These are phyloP conservation scores for Alternaria postmessia DNA, from an alignment of 2,329 filamentous ascomycete species.

Conservation along the genomic window DNA sequence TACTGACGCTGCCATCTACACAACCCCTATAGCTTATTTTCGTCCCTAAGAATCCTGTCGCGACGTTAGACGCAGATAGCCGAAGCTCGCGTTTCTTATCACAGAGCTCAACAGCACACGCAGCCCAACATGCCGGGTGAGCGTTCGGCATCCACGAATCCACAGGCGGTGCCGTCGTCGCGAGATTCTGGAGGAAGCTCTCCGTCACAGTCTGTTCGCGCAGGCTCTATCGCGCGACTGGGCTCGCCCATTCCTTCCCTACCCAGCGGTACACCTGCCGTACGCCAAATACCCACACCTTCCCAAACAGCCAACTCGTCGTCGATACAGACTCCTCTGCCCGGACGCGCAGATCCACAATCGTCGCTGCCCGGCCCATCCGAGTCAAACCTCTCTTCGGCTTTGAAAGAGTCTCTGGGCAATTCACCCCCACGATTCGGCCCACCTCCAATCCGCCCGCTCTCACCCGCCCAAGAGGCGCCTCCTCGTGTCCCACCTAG, in stretches of 20 bases:
- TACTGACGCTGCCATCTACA: background rate
- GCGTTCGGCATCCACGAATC: constrained; percentile 31
- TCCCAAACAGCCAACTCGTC: constrained; percentile 55
- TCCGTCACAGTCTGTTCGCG: constrained; percentile 55
- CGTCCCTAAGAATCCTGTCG: constrained; percentile 12
- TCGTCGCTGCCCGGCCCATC: constrained; percentile 77
- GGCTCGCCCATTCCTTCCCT: constrained; percentile 63
- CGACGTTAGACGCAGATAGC: constrained; percentile 35
- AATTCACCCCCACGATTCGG: constrained; percentile 74
- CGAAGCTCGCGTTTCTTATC: constrained; percentile 18
- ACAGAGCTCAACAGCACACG: constrained; percentile 14
- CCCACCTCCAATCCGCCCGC: constrained; percentile 61
- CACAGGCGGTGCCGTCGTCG: constrained; percentile 37
- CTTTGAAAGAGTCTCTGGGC: constrained; percentile 78
- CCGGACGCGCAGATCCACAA: constrained; percentile 64
- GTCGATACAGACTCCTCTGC: constrained; percentile 66
- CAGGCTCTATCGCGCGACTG: constrained; percentile 63
- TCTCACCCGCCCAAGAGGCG: constrained; percentile 62
- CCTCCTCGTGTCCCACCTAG: constrained; percentile 66
- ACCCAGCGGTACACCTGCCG: constrained; percentile 55
- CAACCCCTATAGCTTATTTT: constrained; percentile 9
- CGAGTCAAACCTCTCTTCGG: constrained; percentile 86
- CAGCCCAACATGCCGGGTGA: constrained; percentile 31
- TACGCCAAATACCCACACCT: constrained; percentile 60
- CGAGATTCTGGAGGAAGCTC: constrained; percentile 38